Percentiles rank a stretch among this genome's conserved stretches.
Evolutionary conservation across 2,329 filamentous ascomycete genomes (phyloP).

Genomic region (Claviceps arundinis): DNA sequence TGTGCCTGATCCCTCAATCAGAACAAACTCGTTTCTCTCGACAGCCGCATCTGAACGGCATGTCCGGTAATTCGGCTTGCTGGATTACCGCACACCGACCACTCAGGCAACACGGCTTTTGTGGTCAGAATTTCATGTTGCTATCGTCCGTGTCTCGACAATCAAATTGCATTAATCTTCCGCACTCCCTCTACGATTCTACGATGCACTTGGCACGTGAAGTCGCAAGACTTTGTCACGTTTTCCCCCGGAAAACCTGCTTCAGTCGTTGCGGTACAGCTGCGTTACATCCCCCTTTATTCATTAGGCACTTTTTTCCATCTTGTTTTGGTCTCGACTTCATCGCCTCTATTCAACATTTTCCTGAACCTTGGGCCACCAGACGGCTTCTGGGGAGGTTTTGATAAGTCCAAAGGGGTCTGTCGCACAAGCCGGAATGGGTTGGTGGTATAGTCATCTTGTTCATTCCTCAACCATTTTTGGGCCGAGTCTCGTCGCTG

Average conservation of each 20-base stretch:
- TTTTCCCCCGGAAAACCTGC: conserved; percentile 3
- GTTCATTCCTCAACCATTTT: background rate
- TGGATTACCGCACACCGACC: conserved; percentile 6
- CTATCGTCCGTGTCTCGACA: background rate
- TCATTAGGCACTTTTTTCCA: conserved; percentile 15
- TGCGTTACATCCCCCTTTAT: conserved; percentile 13
- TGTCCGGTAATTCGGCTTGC: conserved; percentile 21
- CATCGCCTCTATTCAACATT: conserved; percentile 4
- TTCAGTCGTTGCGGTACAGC: conserved; percentile 25
- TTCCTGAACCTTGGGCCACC: conserved; percentile 13
- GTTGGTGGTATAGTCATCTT: background rate
- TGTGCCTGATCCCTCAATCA: conserved; percentile 3
- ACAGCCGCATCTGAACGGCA: conserved; percentile 24
- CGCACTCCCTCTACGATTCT: background rate
- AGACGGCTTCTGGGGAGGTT: conserved; percentile 25
- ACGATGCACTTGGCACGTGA: conserved; percentile 2
- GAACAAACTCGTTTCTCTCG: conserved; percentile 8
- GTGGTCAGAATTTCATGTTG: background rate
- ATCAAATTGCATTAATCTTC: background rate
- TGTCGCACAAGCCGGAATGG: background rate
- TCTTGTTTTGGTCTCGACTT: conserved; percentile 17
- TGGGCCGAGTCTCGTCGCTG: background rate
- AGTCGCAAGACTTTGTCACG: background rate
- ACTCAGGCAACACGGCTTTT: background rate
- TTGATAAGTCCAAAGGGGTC: conserved; percentile 6